Percentiles rank a stretch among this genome's conserved stretches.
Conservation (phyloP, 1,284 basidiomycete genomes). For the Phenoliferia sp. region DNA sequence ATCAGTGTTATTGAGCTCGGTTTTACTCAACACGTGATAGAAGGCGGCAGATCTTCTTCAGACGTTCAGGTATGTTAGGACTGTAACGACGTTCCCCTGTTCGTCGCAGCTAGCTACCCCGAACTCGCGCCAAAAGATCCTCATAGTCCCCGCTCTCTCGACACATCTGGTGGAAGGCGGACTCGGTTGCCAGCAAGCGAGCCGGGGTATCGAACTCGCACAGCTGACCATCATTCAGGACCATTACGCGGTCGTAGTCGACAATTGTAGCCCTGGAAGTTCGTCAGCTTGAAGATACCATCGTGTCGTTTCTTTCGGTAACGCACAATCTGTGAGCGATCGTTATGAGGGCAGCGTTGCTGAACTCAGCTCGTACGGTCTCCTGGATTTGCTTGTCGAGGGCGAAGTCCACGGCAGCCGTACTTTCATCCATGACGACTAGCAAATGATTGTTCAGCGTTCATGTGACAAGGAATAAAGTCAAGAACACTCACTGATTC, state of each 20-base stretch:
- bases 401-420: constrained; percentile 16
- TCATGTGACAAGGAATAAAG: not conserved
- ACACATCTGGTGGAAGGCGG: constrained; percentile 74
- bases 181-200: constrained; percentile 66
- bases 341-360: constrained; percentile 16
- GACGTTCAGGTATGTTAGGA: no score
- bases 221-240: constrained; percentile 71
- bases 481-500: constrained; percentile 10
- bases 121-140: constrained; percentile 1
- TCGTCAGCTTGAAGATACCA: not conserved
- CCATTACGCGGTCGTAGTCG: constrained; percentile 75
- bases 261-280: constrained; percentile 37
- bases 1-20: no score
- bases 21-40: no score
- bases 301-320: no score
- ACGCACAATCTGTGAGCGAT: constrained; percentile 32
- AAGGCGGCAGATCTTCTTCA: no score
- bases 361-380: constrained; percentile 26
- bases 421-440: constrained; percentile 12
- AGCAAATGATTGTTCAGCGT: not conserved
- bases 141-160: constrained; percentile 60
- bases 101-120: no score
- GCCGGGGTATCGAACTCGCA: constrained; percentile 78
- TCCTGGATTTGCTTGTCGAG: constrained; percentile 25
- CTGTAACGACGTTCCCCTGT: no score